These are phyloP conservation scores for Allomyces javanicus DNA, from an alignment of 192 early-diverging fungal genomes.

Conservation along the genomic window DNA sequence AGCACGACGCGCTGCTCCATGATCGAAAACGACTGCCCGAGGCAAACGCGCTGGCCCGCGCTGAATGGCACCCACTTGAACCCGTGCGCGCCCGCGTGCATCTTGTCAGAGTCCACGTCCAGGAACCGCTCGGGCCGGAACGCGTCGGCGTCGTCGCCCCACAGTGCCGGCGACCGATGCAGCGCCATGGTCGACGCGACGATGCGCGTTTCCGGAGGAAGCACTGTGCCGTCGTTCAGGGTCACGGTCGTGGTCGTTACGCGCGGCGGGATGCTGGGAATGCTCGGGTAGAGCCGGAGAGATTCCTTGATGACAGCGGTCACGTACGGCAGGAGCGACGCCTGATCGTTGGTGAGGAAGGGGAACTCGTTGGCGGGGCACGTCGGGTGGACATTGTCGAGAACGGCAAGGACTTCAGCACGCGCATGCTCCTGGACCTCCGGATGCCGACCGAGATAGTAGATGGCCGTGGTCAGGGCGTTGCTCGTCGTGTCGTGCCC, in stretches of 20 bases:
- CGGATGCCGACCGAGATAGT: neutral
- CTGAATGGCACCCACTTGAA: slow-evolving; percentile 8
- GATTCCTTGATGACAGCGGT: neutral
- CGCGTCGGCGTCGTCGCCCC: slow-evolving; percentile 19
- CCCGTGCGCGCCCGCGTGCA: neutral
- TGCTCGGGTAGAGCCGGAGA: neutral
- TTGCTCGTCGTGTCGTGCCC: neutral
- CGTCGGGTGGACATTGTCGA: neutral
- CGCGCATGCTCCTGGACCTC: neutral
- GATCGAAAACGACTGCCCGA: slow-evolving; percentile 6
- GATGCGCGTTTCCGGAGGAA: slow-evolving; percentile 18
- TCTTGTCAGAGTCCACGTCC: slow-evolving; percentile 1
- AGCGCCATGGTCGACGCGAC: slow-evolving; percentile 20
- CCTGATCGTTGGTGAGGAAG: neutral
- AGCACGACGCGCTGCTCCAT: slow-evolving; percentile 7
- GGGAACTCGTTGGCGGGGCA: neutral
- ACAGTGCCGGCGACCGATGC: slow-evolving; percentile 18
- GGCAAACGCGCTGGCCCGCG: slow-evolving; percentile 3
- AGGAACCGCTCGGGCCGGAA: slow-evolving; percentile 29
- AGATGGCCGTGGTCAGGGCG: neutral
- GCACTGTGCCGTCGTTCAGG: slow-evolving; percentile 10
- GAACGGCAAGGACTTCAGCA: neutral
- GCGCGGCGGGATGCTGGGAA: neutral
- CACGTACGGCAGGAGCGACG: neutral
- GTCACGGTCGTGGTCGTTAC: neutral